Conservation (phyloP, 2,329 filamentous ascomycete species). For the Arthrobotrys conoides region DNA sequence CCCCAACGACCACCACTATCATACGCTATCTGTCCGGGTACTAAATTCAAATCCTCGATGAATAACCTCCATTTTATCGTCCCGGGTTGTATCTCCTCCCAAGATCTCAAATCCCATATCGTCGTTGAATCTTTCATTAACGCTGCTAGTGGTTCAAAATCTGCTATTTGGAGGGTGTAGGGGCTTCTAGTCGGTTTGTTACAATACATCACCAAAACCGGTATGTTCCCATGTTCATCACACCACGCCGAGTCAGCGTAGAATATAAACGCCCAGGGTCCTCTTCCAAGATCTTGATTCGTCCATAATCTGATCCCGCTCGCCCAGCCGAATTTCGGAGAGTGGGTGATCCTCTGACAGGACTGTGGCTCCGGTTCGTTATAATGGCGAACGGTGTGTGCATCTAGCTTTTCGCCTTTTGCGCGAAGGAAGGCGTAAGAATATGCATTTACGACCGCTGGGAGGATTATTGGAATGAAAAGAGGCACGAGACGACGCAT, state of each 20-base stretch:
- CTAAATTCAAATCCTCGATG: constrained; percentile 24
- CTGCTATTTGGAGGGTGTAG: constrained; percentile 35
- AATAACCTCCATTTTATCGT: constrained; percentile 18
- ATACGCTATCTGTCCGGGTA: constrained; percentile 22
- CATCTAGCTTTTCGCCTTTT: not conserved
- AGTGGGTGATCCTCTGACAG: constrained; percentile 3
- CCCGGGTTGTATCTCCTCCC: constrained; percentile 34
- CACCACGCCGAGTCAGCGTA: constrained; percentile 3
- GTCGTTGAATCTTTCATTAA: not conserved
- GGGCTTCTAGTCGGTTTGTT: not conserved
- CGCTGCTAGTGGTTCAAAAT: constrained; percentile 14
- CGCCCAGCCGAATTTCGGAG: not conserved
- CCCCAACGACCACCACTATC: constrained; percentile 10
- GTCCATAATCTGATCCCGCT: constrained; percentile 37
- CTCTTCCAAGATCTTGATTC: not conserved
- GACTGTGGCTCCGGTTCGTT: not conserved
- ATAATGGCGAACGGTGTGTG: not conserved
- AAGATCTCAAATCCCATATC: constrained; percentile 28
- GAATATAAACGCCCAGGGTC: constrained; percentile 37
- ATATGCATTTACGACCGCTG: not conserved
- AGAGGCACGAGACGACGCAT: not conserved
- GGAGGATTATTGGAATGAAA: not conserved
- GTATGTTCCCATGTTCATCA: not conserved
- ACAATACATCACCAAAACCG: constrained; percentile 20
- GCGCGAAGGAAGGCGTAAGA: constrained; percentile 16